Evolutionary conservation across 2,329 filamentous ascomycete genomes (phyloP), one percentile per base, ranked within the genome.

Genomic region (Macrophomina phaseolina): DNA sequence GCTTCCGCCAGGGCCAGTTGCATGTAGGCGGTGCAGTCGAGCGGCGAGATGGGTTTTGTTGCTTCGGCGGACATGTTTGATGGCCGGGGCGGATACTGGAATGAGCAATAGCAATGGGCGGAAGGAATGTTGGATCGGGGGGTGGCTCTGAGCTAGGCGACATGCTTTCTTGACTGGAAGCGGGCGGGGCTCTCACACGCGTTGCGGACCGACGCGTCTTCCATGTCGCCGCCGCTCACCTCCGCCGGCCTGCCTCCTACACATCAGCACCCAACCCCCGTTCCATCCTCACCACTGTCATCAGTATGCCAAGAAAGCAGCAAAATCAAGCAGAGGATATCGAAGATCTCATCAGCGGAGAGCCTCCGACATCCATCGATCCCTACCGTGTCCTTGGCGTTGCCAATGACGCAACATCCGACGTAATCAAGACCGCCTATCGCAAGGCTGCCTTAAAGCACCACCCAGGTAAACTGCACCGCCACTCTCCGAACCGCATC

Each of bases 361-460:
- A 87, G 45, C 89, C 87, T 1, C 91, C 91, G 0, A 88, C 91
- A 51, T 85, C 90, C 68, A 85, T 89, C 73, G 79, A 89, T 72
- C 94, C 95, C 0, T 99, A 99, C 75, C 86, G 89, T 72, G 87
- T 94, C 64, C 88, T 99, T 8, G 86, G 84, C 28, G 78, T 99
- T 48, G 85, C 89, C 45, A 87, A 87, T 68, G 82, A 86, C 63
- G 93, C 93, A 14, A 91, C 91, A 0, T 81, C 88, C 48, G 89
- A 93, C 69, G 87, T 97, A 73, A 87, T 99, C 81, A 97, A 96
- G 78, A 89, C 88, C 18, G 93, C 94, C 18, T 99, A 99, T 82
- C 91, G 93, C 75, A 97, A 96, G 77, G 88, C 91, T 61, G 95
- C 95, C 3, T 84, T 99, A 67, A 93, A 89, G 78, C 87, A 94